These are phyloP conservation scores for Caryopteris hybrid DNA, from an alignment of 305 asterid species.

Conservation along the genomic window DNA sequence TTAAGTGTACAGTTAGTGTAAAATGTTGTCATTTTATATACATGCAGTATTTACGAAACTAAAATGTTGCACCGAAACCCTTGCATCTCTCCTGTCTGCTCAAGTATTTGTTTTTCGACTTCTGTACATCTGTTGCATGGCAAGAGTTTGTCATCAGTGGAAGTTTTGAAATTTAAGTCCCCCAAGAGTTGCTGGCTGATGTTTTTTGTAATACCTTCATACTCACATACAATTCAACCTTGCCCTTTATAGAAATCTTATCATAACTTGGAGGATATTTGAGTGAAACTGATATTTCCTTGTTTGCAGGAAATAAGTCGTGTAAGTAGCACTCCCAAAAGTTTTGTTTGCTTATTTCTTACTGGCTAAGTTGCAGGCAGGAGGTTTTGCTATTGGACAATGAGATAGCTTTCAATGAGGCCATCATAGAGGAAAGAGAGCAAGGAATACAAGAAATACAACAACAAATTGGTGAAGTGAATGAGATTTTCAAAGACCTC, in stretches of 20 bases:
- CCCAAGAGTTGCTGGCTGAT: background rate
- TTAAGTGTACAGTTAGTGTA: background rate
- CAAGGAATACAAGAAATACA: slow-evolving; percentile 93
- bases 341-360: slow-evolving; percentile 7
- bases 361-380: slow-evolving; percentile 51
- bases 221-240: background rate
- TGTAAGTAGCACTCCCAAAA: background rate
- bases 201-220: background rate
- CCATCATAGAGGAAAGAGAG: slow-evolving; percentile 87
- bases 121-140: background rate
- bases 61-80: background rate
- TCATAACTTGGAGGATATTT: background rate
- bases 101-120: background rate
- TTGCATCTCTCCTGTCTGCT: background rate
- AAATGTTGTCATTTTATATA: background rate
- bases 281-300: background rate
- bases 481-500: slow-evolving; percentile 90
- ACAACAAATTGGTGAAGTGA: slow-evolving; percentile 93
- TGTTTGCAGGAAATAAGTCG: background rate
- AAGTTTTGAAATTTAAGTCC: background rate
- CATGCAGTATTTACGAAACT: background rate
- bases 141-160: background rate
- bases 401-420: slow-evolving; percentile 86
- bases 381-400: slow-evolving; percentile 82
- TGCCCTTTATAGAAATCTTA: background rate